Base-by-base conservation (phyloP, 2,329 filamentous ascomycete genomes). In the Paecilomyces sp. region DNA sequence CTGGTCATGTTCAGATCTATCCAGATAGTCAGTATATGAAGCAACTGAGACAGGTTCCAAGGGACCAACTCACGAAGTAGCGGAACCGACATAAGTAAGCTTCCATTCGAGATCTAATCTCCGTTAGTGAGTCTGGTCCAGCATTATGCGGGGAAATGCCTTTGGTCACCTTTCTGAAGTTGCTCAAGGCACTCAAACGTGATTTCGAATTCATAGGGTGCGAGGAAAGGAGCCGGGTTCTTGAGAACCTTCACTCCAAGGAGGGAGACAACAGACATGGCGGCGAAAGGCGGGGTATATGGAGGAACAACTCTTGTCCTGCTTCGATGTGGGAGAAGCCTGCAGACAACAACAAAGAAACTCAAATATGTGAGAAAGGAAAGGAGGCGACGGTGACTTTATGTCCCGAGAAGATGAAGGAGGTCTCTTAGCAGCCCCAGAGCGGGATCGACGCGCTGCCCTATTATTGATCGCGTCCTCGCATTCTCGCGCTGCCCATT, bases 141-240 rank as follows among this genome's bases (percentile, higher is more conserved):
- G 54, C 28, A 25, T 33, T 28, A 33, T 22, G 18, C 15, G 11
- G 8, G 9, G 24, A 33, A 8, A 15, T 47, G n/a, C n/a, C 41
- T 18, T 22, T 18, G 58, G 64, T 57, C 76, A 92, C 92, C 92
- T 79, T 97, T 97, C 74, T 96, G 90, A 47, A 99, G 85, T 67
- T 89, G 86, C 80, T 99, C 94, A 25, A 97, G 86, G 72, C 94
- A 97, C 78, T 99, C 94, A 64, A 99, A 99, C 18, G 94, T 99
- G 75, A 99, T 97, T 79, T 99, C 93, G 68, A 99, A 96, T 76
- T 94, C 88, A 76, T 99, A 99, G 58, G 91, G 87, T 74, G 93
- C 90, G 69, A 87, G 89, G 80, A 99, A 97, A 68, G 89, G 87
- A 71, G 94, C 92, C 71, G 94, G 94, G 81, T 99, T 99, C 85